These are phyloP conservation scores for Curvularia eragrostidis DNA, from an alignment of 2,329 filamentous ascomycete species.

Conservation along the genomic window DNA sequence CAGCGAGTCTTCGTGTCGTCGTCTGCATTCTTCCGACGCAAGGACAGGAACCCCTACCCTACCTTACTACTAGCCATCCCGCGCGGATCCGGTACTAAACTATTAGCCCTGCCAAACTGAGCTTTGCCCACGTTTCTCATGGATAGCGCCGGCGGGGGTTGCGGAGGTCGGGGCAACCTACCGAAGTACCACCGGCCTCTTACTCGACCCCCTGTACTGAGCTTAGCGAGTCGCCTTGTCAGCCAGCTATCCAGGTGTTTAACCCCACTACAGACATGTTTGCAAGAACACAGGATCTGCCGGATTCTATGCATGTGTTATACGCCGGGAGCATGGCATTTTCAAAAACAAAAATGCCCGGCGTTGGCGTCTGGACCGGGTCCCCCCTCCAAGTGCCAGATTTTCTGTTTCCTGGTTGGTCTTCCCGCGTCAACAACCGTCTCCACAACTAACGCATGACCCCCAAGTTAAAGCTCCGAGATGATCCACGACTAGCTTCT, in stretches of 20 bases:
- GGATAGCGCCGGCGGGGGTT: constrained; percentile 6
- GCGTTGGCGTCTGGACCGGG: constrained; percentile 1
- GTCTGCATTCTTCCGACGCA: background rate
- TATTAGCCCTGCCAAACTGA: background rate
- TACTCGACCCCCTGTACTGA: background rate
- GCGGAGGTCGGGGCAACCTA: constrained; percentile 1
- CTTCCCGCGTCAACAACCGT: constrained; percentile 1
- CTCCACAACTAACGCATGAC: constrained; percentile 8
- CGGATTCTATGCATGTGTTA: background rate
- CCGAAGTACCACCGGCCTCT: constrained; percentile 7
- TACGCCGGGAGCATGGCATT: background rate
- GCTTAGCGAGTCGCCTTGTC: background rate
- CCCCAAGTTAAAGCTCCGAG: constrained; percentile 14
- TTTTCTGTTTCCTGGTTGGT: background rate
- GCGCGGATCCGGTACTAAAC: constrained; percentile 3
- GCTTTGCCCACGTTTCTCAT: constrained; percentile 1
- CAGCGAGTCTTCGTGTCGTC: constrained; percentile 1
- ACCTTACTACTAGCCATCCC: constrained; percentile 6
- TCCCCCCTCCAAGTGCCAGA: background rate
- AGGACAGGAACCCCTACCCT: background rate
- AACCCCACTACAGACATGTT: background rate
- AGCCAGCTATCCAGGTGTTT: background rate
- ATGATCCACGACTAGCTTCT: constrained; percentile 16
- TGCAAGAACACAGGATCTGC: background rate
- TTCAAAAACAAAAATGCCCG: background rate